Percentiles rank a stretch among this genome's conserved stretches.
Evolutionary conservation across 1,284 basidiomycete species (phyloP).

Genomic region (Marasmius oreades): DNA sequence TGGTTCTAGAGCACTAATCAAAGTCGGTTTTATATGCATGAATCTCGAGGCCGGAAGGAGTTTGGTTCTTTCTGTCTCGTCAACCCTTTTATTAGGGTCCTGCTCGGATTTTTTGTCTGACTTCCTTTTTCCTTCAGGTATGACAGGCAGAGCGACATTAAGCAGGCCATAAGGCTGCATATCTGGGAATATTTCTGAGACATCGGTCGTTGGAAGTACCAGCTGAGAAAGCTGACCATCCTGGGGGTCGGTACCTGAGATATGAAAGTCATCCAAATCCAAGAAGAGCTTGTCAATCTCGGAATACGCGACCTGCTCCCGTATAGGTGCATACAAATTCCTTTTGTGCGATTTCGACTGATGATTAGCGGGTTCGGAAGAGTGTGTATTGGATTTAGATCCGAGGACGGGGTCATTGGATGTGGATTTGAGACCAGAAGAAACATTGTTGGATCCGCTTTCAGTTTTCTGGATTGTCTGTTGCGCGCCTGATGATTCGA

Average conservation of each 20-base stretch:
- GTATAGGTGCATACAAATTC: slow-evolving; percentile 48
- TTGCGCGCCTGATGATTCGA: slow-evolving; percentile 24
- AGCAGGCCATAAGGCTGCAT: slow-evolving; percentile 51
- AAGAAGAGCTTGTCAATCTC: slow-evolving; percentile 58
- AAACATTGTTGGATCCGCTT: background rate
- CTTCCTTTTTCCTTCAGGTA: slow-evolving; percentile 47
- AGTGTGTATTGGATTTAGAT: slow-evolving; percentile 34
- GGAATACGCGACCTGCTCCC: slow-evolving; percentile 57
- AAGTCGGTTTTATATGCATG: slow-evolving; percentile 65
- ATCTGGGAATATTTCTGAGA: slow-evolving; percentile 63
- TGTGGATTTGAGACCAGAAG: slow-evolving; percentile 27
- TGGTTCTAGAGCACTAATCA: slow-evolving; percentile 67
- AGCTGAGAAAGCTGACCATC: slow-evolving; percentile 31
- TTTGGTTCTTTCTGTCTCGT: slow-evolving; percentile 66
- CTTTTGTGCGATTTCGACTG: slow-evolving; percentile 37
- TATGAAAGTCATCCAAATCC: slow-evolving; percentile 45
- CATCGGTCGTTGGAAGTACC: slow-evolving; percentile 38
- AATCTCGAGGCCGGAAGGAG: slow-evolving; percentile 62
- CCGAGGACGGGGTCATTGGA: slow-evolving; percentile 52
- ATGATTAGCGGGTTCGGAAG: slow-evolving; percentile 19
- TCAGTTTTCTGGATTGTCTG: background rate
- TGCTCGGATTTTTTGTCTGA: slow-evolving; percentile 55
- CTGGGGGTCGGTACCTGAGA: slow-evolving; percentile 33
- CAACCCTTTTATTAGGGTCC: slow-evolving; percentile 63
- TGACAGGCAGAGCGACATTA: slow-evolving; percentile 36